Evolutionary conservation across 2,329 filamentous ascomycete species (phyloP).

Genomic region (Trichoderma sp.): DNA sequence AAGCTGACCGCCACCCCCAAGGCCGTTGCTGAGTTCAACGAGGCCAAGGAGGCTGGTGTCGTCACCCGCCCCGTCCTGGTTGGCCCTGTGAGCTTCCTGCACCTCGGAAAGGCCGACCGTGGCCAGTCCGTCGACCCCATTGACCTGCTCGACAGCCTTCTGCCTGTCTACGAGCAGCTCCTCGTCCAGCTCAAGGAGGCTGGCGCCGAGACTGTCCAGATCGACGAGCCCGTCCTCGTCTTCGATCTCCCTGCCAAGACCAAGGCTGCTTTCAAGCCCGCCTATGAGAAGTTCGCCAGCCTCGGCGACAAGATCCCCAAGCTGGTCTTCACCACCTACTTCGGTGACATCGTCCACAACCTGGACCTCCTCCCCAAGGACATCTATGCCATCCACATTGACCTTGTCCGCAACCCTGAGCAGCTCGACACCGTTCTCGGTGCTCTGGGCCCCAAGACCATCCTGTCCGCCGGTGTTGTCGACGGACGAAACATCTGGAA

Average conservation of each 20-base stretch:
- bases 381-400: slow-evolving; percentile 84
- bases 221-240: slow-evolving; percentile 96
- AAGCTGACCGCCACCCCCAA: slow-evolving; percentile 84
- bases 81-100: slow-evolving; percentile 95
- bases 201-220: slow-evolving; percentile 94
- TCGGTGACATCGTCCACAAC: slow-evolving; percentile 99
- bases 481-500: slow-evolving; percentile 99
- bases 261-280: slow-evolving; percentile 97
- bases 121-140: slow-evolving; percentile 90
- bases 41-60: slow-evolving; percentile 97
- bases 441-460: slow-evolving; percentile 82
- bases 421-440: slow-evolving; percentile 83
- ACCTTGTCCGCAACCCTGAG: slow-evolving; percentile 97
- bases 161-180: slow-evolving; percentile 93
- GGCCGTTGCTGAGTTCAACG: slow-evolving; percentile 88
- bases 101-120: slow-evolving; percentile 97
- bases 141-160: slow-evolving; percentile 84
- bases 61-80: slow-evolving; percentile 89
- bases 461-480: slow-evolving; percentile 93
- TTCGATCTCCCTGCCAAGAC: slow-evolving; percentile 86
- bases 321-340: slow-evolving; percentile 93
- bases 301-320: slow-evolving; percentile 80
- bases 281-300: slow-evolving; percentile 82
- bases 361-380: slow-evolving; percentile 79
- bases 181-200: slow-evolving; percentile 91